Evolutionary conservation across 495 filamentous ascomycete species (phyloP).

Genomic region (Hyaloscypha bicolor): DNA sequence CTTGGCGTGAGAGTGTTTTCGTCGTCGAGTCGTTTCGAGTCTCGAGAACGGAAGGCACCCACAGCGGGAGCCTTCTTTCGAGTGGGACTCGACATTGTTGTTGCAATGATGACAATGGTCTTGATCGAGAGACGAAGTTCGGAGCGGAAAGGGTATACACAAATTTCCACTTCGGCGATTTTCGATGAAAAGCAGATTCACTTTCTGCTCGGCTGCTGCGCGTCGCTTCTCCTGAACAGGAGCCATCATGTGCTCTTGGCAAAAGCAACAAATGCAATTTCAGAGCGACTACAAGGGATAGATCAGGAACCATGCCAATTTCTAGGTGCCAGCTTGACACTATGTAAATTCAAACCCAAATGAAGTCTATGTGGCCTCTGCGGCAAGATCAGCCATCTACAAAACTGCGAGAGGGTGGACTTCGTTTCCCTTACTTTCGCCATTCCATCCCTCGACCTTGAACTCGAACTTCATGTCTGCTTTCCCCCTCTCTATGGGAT

Average conservation of each 20-base stretch:
- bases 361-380: slow-evolving; percentile 11
- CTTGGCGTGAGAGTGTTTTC: neutral
- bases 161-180: neutral
- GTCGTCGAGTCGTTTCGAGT: neutral
- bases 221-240: neutral
- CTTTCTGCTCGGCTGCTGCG: neutral
- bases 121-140: neutral
- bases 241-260: neutral
- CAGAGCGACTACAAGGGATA: neutral
- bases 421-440: slow-evolving; percentile 33
- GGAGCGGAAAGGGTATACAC: neutral
- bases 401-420: slow-evolving; percentile 24
- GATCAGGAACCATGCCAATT: neutral
- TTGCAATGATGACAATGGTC: neutral
- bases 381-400: slow-evolving; percentile 26
- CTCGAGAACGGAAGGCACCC: neutral
- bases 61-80: neutral
- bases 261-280: neutral
- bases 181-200: slow-evolving; percentile 1
- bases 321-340: slow-evolving; percentile 15
- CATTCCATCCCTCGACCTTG: slow-evolving; percentile 55
- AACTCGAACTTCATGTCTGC: slow-evolving; percentile 68
- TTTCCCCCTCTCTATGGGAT: slow-evolving; percentile 57
- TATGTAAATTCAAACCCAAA: neutral
- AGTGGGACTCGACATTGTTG: neutral